A percentile compares a stretch with the other conserved stretches of the same genome.
phyloP scores from a whole-genome alignment of 192 early-diverging fungal species.

The Entomortierella parvispora region DNA sequence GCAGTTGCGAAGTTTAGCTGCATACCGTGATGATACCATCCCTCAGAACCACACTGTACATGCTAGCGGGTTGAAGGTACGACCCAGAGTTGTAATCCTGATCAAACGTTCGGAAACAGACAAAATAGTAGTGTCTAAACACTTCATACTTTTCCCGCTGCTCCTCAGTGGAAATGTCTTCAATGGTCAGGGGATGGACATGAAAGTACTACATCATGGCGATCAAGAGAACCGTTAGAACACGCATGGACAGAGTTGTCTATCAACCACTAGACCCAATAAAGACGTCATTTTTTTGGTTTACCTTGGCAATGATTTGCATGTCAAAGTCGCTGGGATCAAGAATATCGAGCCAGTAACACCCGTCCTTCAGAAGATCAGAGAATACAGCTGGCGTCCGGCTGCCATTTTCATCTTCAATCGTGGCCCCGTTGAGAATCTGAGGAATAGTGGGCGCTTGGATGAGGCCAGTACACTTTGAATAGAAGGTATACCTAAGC shows the following conservation, averaged over 20 bases:
- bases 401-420: constrained; percentile 1
- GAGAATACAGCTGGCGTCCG: constrained; percentile 38
- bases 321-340: constrained; percentile 67
- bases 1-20: background rate
- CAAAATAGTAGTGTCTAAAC: constrained; percentile 90
- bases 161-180: constrained; percentile 91
- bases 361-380: constrained; percentile 58
- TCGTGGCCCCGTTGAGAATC: constrained; percentile 27
- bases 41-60: constrained; percentile 75
- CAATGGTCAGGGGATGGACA: constrained; percentile 81
- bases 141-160: constrained; percentile 95
- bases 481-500: constrained; percentile 52
- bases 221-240: background rate
- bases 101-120: constrained; percentile 86
- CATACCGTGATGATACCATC: constrained; percentile 75
- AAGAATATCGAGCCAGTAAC: constrained; percentile 81
- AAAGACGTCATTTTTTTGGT: constrained; percentile 2
- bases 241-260: background rate
- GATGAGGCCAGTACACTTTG: constrained; percentile 35
- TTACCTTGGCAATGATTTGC: constrained; percentile 63
- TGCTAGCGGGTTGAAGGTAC: constrained; percentile 73
- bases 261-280: background rate
- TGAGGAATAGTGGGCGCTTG: constrained; percentile 44
- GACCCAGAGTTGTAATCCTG: constrained; percentile 66
- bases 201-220: constrained; percentile 65